Evolutionary conservation across 1,284 basidiomycete genomes (phyloP), one percentile per base, ranked within the genome.

Genomic region (Neolentinus lepideus): DNA sequence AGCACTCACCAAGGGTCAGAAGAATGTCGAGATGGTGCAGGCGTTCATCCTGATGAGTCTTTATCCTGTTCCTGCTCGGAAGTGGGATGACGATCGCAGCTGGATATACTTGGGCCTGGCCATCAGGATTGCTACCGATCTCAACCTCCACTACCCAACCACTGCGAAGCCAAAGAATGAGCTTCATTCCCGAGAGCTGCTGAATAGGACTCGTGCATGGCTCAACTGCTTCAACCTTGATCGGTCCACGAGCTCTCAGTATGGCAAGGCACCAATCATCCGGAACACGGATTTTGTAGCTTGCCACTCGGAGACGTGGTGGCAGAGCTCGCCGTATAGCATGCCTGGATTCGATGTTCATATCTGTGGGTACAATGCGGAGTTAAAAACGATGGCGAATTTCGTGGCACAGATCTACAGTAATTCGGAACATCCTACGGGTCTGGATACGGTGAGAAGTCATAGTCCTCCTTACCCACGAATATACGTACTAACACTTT

Each of bases 171-270:
- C 84, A 4, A 69, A 76, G 16, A 85, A 85, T 63, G 88, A 91
- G 65, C 75, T 75, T 56, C 85, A 91, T 58, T 88, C 88, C 22
- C 83, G 92, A 52, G 88, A 92, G 67, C 80, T 91, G 70, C 78
- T 92, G 52, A 94, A 92, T 65, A 83, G 92, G n/a, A 90, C 89
- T 35, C 83, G 91, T 19, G 82, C 89, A 0, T 94, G 92, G 92
- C 73, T 93, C 59, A 90, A 90, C 66, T 92, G 90, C 69, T 91
- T 87, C 70, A 91, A 90, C 67, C 71, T 94, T 47, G 91, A 94
- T 67, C 83, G 90, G 16, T 90, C 86, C 1, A 87, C 83, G 19
- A 83, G 87, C 24, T 85, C 86, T 10, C 90, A 93, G 70, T 91
- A 92, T 68, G 91, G 91, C 54, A 92, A 92, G 70, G 77, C 80